Conservation (phyloP, 1,284 basidiomycete genomes). For the Ganoderma multipileum region DNA sequence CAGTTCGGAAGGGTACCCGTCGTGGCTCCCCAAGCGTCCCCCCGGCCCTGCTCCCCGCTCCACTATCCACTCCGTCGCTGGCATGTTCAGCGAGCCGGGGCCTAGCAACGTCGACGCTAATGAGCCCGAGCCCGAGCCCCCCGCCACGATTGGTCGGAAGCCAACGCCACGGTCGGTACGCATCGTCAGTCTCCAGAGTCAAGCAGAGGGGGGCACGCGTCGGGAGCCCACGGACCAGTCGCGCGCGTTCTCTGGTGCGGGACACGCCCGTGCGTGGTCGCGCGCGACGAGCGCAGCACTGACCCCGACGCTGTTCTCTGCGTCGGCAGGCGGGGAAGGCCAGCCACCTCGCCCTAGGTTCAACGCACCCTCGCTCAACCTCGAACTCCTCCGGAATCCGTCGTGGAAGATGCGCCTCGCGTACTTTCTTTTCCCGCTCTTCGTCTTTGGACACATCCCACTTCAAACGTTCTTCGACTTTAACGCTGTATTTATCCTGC, state of each 20-base stretch:
- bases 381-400: slow-evolving; percentile 70
- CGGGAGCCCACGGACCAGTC: slow-evolving; percentile 62
- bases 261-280: slow-evolving; percentile 59
- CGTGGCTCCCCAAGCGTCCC: slow-evolving; percentile 82
- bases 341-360: slow-evolving; percentile 65
- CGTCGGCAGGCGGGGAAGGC: slow-evolving; percentile 41
- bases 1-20: slow-evolving; percentile 74
- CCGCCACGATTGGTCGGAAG: slow-evolving; percentile 63
- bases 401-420: slow-evolving; percentile 60
- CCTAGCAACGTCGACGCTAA: slow-evolving; percentile 45
- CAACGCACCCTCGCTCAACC: slow-evolving; percentile 64
- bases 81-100: slow-evolving; percentile 46
- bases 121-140: slow-evolving; percentile 40
- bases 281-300: slow-evolving; percentile 60
- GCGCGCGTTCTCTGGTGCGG: slow-evolving; percentile 44
- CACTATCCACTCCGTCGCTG: slow-evolving; percentile 60
- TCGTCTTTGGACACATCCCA: slow-evolving; percentile 74
- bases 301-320: slow-evolving; percentile 53
- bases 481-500: slow-evolving; percentile 77
- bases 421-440: slow-evolving; percentile 70
- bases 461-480: slow-evolving; percentile 84
- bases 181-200: slow-evolving; percentile 71
- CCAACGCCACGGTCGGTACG: slow-evolving; percentile 80
- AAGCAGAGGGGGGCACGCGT: slow-evolving; percentile 44
- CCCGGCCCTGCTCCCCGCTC: slow-evolving; percentile 76